A percentile compares a stretch with the other conserved stretches of the same genome.
phyloP scores from a whole-genome alignment of 441 rosid species.

The Adansonia rubrostipa region DNA sequence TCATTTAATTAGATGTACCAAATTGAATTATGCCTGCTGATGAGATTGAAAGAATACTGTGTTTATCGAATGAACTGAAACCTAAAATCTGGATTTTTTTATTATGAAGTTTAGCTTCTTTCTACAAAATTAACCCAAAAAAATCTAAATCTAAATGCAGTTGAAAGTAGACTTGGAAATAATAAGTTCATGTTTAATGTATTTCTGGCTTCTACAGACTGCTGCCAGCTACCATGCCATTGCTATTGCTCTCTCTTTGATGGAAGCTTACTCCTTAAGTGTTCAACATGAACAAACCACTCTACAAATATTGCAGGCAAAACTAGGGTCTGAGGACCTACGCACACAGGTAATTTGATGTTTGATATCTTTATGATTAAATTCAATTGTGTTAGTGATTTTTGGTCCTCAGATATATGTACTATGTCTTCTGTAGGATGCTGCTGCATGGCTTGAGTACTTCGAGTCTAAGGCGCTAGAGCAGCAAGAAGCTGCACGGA shows the following conservation, averaged over 20 bases:
- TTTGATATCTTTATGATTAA: slow-evolving; percentile 17
- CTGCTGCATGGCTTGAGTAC: slow-evolving; percentile 88
- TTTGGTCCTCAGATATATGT: slow-evolving; percentile 23
- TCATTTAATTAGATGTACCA: slow-evolving; percentile 2
- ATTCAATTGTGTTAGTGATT: slow-evolving; percentile 8
- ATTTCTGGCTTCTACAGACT: slow-evolving; percentile 56
- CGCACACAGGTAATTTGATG: slow-evolving; percentile 63
- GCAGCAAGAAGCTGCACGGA: slow-evolving; percentile 90
- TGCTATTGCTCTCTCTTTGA: slow-evolving; percentile 81
- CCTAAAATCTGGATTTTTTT: neutral
- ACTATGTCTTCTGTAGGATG: slow-evolving; percentile 55
- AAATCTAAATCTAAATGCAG: slow-evolving; percentile 15
- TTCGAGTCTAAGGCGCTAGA: slow-evolving; percentile 82
- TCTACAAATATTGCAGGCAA: slow-evolving; percentile 77
- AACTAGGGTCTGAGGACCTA: slow-evolving; percentile 77
- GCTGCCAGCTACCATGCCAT: slow-evolving; percentile 91
- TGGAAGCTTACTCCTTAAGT: slow-evolving; percentile 77
- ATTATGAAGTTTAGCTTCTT: neutral
- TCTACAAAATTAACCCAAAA: neutral
- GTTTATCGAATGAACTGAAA: neutral
- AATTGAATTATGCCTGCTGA: neutral
- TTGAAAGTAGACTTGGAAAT: neutral
- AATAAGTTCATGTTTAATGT: slow-evolving; percentile 20
- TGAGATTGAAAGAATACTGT: neutral
- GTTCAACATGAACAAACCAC: slow-evolving; percentile 89